phyloP scores from a whole-genome alignment of 2,329 filamentous ascomycete species.

The Bretziella fagacearum region DNA sequence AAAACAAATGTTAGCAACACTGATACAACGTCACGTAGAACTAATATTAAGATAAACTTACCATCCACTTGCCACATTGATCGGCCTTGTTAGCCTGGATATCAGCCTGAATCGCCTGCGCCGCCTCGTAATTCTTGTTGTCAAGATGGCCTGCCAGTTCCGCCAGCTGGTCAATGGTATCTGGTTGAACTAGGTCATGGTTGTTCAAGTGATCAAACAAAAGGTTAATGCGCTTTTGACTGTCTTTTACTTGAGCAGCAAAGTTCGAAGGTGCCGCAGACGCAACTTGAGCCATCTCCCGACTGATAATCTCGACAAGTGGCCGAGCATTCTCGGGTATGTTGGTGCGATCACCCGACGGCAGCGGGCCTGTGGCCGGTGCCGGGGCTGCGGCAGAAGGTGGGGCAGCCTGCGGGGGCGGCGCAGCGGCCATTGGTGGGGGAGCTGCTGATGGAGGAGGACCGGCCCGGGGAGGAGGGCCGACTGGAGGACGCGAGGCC shows the following conservation, averaged over 20 bases:
- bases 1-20: constrained; percentile 25
- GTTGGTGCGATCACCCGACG: constrained; percentile 69
- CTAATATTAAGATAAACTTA: constrained; percentile 29
- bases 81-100: constrained; percentile 62
- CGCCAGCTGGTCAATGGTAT: constrained; percentile 52
- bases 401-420: constrained; percentile 28
- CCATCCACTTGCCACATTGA: constrained; percentile 78
- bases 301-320: constrained; percentile 63
- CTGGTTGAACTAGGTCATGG: constrained; percentile 67
- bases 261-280: constrained; percentile 72
- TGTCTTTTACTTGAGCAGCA: constrained; percentile 78
- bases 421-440: constrained; percentile 19
- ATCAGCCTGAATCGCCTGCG: constrained; percentile 52
- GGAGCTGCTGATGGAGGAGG: constrained; percentile 19
- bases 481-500: constrained; percentile 19
- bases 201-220: constrained; percentile 98
- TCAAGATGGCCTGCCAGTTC: constrained; percentile 50
- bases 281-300: constrained; percentile 80
- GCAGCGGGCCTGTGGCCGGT: constrained; percentile 27
- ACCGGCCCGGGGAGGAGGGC: constrained; percentile 11
- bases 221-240: constrained; percentile 78
- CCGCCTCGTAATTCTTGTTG: constrained; percentile 49
- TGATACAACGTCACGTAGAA: background rate
- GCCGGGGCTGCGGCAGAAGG: constrained; percentile 34
- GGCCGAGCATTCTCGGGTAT: constrained; percentile 62